Percentiles rank a stretch among this genome's conserved stretches.
Evolutionary conservation across 305 asterid species (phyloP).

Genomic region (Fraxinus angustifolia): DNA sequence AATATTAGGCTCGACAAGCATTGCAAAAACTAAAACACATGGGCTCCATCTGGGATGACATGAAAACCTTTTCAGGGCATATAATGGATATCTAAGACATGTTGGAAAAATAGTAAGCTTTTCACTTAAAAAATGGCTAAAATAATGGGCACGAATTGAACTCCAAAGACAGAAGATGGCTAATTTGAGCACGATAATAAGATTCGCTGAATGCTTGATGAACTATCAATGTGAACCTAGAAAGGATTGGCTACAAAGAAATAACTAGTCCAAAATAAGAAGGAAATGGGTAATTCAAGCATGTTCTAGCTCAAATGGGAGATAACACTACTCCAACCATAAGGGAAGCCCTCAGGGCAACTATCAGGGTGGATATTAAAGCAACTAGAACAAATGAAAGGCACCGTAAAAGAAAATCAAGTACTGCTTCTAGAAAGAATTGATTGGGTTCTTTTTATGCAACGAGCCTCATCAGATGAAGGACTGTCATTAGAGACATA

Average conservation of each 20-base stretch:
- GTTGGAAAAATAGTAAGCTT: not conserved
- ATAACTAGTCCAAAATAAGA: not conserved
- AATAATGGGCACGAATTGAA: not conserved
- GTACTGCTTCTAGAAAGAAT: not conserved
- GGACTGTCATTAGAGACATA: not conserved
- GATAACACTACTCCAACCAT: not conserved
- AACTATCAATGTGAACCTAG: not conserved
- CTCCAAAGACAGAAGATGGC: not conserved
- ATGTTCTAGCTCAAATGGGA: not conserved
- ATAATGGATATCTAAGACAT: not conserved
- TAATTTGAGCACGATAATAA: not conserved
- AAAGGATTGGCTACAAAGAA: not conserved
- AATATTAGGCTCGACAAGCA: not conserved
- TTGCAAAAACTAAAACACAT: not conserved
- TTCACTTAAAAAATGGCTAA: not conserved
- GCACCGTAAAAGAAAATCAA: not conserved
- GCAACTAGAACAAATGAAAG: not conserved
- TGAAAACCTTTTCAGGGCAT: not conserved
- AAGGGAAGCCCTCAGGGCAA: not conserved
- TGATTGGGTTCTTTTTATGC: not conserved
- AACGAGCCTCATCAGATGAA: not conserved
- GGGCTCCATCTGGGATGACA: not conserved
- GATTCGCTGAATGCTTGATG: not conserved
- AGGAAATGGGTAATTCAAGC: not conserved
- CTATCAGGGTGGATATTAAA: not conserved